A percentile compares a stretch with the other conserved stretches of the same genome.
Conservation (phyloP, 371 early-diverging fungal species). For the Mortierella sp. region DNA sequence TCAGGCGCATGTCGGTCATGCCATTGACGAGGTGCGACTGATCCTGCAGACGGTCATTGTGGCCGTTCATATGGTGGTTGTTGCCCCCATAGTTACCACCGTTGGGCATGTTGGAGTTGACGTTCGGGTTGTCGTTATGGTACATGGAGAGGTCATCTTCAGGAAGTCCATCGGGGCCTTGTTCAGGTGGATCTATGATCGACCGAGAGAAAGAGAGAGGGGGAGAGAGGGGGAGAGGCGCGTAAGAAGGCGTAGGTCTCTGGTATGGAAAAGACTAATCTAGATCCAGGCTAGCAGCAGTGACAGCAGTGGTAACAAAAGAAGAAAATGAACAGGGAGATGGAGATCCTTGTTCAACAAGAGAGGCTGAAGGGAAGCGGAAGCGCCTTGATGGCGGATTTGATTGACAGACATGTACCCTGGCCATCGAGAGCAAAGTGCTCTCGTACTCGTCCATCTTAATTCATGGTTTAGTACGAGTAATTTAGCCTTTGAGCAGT, state of each 20-base stretch:
- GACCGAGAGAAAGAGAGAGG: not conserved
- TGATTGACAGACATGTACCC: no score
- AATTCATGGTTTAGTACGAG: no score
- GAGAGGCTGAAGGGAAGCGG: no score
- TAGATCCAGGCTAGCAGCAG: no score
- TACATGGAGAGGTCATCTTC: not conserved
- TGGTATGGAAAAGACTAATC: no score
- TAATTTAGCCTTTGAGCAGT: no score
- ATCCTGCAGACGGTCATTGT: not conserved
- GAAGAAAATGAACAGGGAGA: no score
- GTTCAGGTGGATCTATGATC: slow-evolving; percentile 33
- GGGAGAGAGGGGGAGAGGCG: not conserved
- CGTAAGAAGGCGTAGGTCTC: not conserved
- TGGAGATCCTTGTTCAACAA: no score
- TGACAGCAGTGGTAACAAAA: no score
- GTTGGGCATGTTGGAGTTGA: not conserved
- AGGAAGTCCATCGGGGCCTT: slow-evolving; percentile 21
- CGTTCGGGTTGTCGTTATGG: not conserved
- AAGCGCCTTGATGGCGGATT: no score
- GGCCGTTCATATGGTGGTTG: not conserved
- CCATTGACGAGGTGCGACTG: slow-evolving; percentile 6
- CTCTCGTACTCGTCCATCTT: no score
- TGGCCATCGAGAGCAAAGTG: no score
- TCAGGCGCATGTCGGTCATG: slow-evolving; percentile 41
- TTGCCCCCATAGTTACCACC: slow-evolving; percentile 12